A percentile compares a stretch with the other conserved stretches of the same genome.
These are phyloP conservation scores for Diaporthe capsici DNA, from an alignment of 2,329 filamentous ascomycete species.

Conservation along the genomic window DNA sequence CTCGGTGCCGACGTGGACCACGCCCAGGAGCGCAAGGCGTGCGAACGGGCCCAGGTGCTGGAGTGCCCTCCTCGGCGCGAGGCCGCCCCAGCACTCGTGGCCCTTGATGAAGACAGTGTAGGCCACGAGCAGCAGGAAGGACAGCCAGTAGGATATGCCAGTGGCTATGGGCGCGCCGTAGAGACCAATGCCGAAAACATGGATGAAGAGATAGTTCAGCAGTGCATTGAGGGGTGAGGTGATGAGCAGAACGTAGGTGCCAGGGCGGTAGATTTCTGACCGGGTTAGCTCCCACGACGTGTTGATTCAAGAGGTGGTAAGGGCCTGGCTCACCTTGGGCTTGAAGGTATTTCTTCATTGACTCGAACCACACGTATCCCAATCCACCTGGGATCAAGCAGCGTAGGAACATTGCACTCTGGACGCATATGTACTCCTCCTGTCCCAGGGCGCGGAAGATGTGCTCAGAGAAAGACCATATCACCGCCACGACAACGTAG, in stretches of 20 bases:
- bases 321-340: slow-evolving; percentile 80
- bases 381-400: slow-evolving; percentile 84
- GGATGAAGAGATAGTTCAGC: slow-evolving; percentile 85
- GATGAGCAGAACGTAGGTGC: slow-evolving; percentile 85
- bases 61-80: slow-evolving; percentile 72
- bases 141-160: slow-evolving; percentile 88
- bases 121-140: slow-evolving; percentile 80
- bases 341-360: slow-evolving; percentile 89
- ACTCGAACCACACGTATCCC: slow-evolving; percentile 90
- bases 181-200: slow-evolving; percentile 78
- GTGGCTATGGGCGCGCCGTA: slow-evolving; percentile 87
- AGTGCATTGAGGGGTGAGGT: slow-evolving; percentile 86
- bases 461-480: slow-evolving; percentile 83
- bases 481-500: slow-evolving; percentile 78
- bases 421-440: slow-evolving; percentile 80
- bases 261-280: slow-evolving; percentile 79
- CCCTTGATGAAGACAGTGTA: slow-evolving; percentile 81
- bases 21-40: slow-evolving; percentile 80
- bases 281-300: slow-evolving; percentile 19
- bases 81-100: slow-evolving; percentile 84
- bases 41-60: slow-evolving; percentile 79
- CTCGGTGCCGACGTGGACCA: slow-evolving; percentile 89
- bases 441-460: slow-evolving; percentile 83
- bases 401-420: slow-evolving; percentile 80
- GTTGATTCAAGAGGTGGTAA: slow-evolving; percentile 42